Conservation (phyloP, 2,329 filamentous ascomycete genomes). For the Apiospora pterosperma region DNA sequence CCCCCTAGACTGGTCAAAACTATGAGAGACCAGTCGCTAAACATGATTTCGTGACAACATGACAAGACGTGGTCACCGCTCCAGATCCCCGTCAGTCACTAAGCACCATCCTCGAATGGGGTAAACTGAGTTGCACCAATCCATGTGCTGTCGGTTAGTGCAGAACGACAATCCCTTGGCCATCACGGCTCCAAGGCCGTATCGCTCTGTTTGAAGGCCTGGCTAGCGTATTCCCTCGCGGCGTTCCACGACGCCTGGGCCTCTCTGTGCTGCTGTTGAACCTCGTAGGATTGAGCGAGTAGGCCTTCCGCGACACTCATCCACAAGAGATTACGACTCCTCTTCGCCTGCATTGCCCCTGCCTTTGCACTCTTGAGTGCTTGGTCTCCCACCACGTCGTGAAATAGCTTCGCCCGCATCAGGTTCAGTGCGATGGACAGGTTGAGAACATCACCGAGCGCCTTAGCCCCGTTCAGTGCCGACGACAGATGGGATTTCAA, state of each 20-base stretch:
- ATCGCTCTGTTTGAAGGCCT: conserved; percentile 15
- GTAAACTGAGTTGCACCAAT: neutral
- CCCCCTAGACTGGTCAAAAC: neutral
- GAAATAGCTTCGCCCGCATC: conserved; percentile 81
- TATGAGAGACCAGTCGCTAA: neutral
- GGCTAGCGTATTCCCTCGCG: conserved; percentile 21
- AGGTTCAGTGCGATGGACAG: conserved; percentile 80
- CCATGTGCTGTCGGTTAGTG: neutral
- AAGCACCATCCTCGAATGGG: neutral
- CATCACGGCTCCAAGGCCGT: neutral
- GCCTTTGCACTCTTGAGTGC: conserved; percentile 73
- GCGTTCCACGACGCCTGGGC: conserved; percentile 41
- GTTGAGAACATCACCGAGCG: conserved; percentile 72
- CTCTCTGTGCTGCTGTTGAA: conserved; percentile 61
- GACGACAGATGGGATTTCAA: conserved; percentile 76
- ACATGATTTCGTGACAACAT: neutral
- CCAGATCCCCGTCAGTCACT: neutral
- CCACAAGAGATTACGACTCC: conserved; percentile 71
- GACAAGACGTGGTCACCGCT: neutral
- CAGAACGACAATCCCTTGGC: neutral
- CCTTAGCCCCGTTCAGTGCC: conserved; percentile 67
- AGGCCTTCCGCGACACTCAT: conserved; percentile 78
- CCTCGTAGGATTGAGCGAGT: conserved; percentile 70
- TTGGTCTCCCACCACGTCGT: conserved; percentile 76
- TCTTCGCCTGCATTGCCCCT: conserved; percentile 63